phyloP scores from a whole-genome alignment of 1,284 basidiomycete genomes.

The Puccinia polysora region DNA sequence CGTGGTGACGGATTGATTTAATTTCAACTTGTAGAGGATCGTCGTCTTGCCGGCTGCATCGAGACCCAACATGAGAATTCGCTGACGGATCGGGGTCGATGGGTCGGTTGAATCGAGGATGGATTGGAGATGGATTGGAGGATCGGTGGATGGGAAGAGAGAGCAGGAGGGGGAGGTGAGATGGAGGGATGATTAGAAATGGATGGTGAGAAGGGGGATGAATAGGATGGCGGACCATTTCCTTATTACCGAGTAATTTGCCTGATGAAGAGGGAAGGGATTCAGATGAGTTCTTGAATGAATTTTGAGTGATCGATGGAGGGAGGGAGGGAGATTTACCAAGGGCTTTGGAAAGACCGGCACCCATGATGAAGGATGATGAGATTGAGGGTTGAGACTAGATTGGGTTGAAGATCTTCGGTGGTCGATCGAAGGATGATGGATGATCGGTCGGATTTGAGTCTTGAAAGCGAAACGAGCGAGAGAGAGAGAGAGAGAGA shows the following conservation, averaged over 20 bases:
- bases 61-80: conserved; percentile 52
- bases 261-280: conserved; percentile 13
- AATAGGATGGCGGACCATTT: conserved; percentile 45
- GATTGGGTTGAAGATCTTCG: too few species aligned
- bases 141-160: too few species aligned
- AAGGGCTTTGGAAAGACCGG: conserved; percentile 54
- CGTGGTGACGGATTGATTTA: conserved; percentile 56
- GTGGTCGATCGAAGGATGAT: too few species aligned
- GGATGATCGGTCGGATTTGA: too few species aligned
- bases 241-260: conserved; percentile 52
- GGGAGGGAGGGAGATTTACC: conserved; percentile 47
- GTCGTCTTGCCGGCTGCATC: conserved; percentile 79
- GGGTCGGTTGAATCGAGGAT: not conserved
- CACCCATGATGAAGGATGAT: conserved; percentile 56
- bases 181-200: not conserved
- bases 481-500: too few species aligned
- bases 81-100: conserved; percentile 29
- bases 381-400: too few species aligned
- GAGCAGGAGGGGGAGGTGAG: not conserved
- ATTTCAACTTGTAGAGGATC: conserved; percentile 57
- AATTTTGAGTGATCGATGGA: not conserved
- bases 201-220: not conserved
- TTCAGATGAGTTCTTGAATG: not conserved
- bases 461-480: too few species aligned
- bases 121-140: too few species aligned